Evolutionary conservation across 352 stramenopile species (phyloP), one percentile per base, ranked within the genome.

Genomic region (Phytopythium litorale): DNA sequence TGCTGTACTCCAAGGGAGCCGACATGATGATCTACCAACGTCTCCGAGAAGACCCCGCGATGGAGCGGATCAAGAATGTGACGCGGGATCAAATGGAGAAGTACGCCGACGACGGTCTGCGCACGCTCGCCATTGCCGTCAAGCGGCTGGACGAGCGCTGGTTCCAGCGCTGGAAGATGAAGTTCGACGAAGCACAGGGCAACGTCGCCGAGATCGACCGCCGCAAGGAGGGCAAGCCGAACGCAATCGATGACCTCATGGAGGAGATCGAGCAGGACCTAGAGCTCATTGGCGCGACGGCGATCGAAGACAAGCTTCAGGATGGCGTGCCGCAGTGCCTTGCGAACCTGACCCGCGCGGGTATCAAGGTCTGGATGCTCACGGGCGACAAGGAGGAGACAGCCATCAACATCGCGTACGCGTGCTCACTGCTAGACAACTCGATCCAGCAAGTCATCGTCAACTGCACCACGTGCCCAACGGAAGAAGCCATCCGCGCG

Each of bases 311-410:
- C 73, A 95, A 94, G 48, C 74, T 98, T 0, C 92, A 98, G 63
- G 87, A 96, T 30, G 86, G 89, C 6, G 95, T 98, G 0, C 84
- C 91, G 1, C 76, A 94, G 46, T 91, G 81, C 42, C 75, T 98
- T 9, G 76, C 84, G 11, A 79, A 81, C 50, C 65, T 98, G 40
- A 89, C 84, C 3, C 65, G 66, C 15, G 93, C 91, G 0, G 92
- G 92, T 2, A 98, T 99, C 67, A 98, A 99, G 72, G 84, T 99
- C 28, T 99, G 96, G 96, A 91, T 99, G 32, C 81, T 99, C 16
- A 99, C 97, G 4, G 97, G 97, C 35, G 97, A 99, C 69, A 98
- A 98, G 49, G 81, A 97, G 58, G 97, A 99, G 67, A 99, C 97
- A 2, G 97, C 97, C 1, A 94, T 99, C 60, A 98, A 99, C 74